Evolutionary conservation across 192 early-diverging fungal species (phyloP).

Genomic region (Paraglomus occultum): DNA sequence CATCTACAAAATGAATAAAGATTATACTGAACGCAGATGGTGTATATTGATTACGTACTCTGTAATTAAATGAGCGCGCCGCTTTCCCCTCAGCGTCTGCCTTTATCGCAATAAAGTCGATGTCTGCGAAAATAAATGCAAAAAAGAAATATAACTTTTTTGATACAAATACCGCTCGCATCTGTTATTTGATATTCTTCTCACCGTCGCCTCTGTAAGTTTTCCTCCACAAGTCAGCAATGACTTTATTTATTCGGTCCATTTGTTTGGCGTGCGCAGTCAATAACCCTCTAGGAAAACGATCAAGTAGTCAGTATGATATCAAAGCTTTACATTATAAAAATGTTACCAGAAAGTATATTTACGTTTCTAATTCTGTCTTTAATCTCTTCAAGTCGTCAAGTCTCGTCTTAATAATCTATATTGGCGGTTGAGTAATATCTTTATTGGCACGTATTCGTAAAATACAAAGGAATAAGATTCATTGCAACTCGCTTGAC

Average conservation of each 20-base stretch:
- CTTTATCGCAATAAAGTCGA: conserved; percentile 95
- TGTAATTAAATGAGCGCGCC: conserved; percentile 84
- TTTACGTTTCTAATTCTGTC: too few species aligned
- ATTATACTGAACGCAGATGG: neutral
- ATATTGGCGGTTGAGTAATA: too few species aligned
- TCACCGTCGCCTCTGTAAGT: conserved; percentile 89
- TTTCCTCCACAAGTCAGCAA: conserved; percentile 93
- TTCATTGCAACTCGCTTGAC: too few species aligned
- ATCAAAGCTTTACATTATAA: too few species aligned
- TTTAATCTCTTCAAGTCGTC: too few species aligned
- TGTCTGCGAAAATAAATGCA: conserved; percentile 58
- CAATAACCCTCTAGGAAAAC: conserved; percentile 70
- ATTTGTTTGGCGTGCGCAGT: conserved; percentile 91
- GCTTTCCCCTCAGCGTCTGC: conserved; percentile 77
- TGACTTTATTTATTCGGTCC: conserved; percentile 96
- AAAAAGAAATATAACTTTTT: too few species aligned
- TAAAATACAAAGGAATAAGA: too few species aligned
- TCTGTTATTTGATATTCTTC: neutral
- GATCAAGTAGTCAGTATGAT: too few species aligned
- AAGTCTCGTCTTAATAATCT: too few species aligned
- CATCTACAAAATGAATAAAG: neutral
- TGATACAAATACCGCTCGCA: too few species aligned
- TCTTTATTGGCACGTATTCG: too few species aligned
- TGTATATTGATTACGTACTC: conserved; percentile 47
- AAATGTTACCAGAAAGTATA: too few species aligned